Base-by-base conservation (phyloP, 2,329 filamentous ascomycete species). In the Stemphylium lycopersici region DNA sequence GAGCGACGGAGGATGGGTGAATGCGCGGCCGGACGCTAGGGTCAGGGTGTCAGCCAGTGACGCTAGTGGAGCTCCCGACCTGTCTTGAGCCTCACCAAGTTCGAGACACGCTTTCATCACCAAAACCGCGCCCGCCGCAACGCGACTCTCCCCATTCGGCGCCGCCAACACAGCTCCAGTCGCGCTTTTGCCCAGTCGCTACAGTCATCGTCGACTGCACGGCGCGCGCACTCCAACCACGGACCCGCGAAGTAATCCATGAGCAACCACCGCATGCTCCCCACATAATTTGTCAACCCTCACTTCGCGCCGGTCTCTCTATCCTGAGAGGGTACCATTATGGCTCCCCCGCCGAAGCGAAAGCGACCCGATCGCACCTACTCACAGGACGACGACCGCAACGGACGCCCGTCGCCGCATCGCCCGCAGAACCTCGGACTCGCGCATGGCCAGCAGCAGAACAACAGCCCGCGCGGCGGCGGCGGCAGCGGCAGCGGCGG, bases 291-390 rank as follows among this genome's bases (percentile, higher is more conserved):
- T 41, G 55, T 60, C 55, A 58, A 65, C 51, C 55, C 43, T 52
- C 41, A 52, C 58, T 58, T 63, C 60, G 50, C 58, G 50, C 61
- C 55, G 63, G 67, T 61, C 67, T 69, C 63, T 65, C 62, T 55
- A 58, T 59, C 56, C 42, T 65, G 60, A 65, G 62, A 68, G 61
- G 37, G 52, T 52, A 40, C 52, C 52, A 55, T 29, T 37, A 85
- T 85, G 83, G 77, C 81, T 71, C 81, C 80, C 61, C 73, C 73
- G 60, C 76, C 77, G 48, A 87, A 87, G 78, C 79, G 84, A 58
- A 87, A 87, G 78, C 78, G 81, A 54, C 72, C 75, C 31, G 80
- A 82, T 42, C 74, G 78, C 57, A 75, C 70, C 41, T 76, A 73
- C 53, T 76, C 78, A 12, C 71, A 79, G 45, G 78, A 81, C 38